Evolutionary conservation across 331 rosid species (phyloP).

Genomic region (Pyrus hybrid): DNA sequence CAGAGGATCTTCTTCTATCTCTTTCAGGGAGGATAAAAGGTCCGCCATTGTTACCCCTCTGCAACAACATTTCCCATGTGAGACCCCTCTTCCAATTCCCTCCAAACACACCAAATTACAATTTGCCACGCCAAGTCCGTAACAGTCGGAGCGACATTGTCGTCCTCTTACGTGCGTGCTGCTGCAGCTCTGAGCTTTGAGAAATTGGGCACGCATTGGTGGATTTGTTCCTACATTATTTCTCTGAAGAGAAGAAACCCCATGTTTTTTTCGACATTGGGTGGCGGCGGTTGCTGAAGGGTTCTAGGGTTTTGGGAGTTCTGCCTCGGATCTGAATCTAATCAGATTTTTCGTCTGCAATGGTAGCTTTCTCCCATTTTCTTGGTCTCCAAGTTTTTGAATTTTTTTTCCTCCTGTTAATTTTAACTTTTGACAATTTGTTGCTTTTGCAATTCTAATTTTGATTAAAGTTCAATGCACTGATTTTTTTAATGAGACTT

Average conservation of each 20-base stretch:
- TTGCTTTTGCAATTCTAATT: not conserved
- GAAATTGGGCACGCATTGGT: constrained; percentile 11
- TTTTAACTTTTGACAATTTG: too few relatives aligned
- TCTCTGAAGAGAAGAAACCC: not conserved
- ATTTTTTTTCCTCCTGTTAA: not conserved
- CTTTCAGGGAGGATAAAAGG: constrained; percentile 9
- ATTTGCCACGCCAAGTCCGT: constrained; percentile 4
- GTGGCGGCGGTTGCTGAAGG: constrained; percentile 30
- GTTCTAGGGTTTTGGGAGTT: constrained; percentile 34
- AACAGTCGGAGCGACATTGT: constrained; percentile 7
- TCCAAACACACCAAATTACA: not conserved
- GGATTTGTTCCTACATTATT: constrained; percentile 4
- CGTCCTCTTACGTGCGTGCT: not conserved
- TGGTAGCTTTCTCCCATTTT: constrained; percentile 41
- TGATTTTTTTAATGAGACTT: not conserved
- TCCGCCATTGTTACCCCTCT: constrained; percentile 45
- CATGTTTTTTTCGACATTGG: constrained; percentile 27
- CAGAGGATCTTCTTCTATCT: constrained; percentile 33
- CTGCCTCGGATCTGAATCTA: constrained; percentile 34
- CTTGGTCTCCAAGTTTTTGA: not conserved
- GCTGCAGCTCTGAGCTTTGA: not conserved
- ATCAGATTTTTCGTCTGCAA: constrained; percentile 20
- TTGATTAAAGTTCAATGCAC: not conserved
- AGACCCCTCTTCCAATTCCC: not conserved
- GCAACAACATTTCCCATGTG: constrained; percentile 35